Conservation (phyloP, 495 filamentous ascomycete genomes). For the Emericellopsis terricola region DNA sequence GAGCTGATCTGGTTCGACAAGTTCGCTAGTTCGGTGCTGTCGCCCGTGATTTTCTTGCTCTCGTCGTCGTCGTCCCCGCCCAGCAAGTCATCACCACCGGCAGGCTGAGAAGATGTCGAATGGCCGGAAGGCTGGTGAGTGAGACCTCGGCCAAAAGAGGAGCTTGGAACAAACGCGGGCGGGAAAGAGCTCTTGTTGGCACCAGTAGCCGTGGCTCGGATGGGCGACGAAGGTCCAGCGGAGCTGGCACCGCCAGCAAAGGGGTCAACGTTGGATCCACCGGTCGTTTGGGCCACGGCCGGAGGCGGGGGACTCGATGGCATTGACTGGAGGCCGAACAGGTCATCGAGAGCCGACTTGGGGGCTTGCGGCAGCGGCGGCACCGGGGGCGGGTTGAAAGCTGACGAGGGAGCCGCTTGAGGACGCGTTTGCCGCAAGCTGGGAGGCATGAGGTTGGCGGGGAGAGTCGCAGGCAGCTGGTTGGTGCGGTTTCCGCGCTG, state of each 20-base stretch:
- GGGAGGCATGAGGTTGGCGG: conserved; percentile 70
- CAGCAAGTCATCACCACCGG: conserved; percentile 73
- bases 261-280: conserved; percentile 45
- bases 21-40: conserved; percentile 90
- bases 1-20: conserved; percentile 87
- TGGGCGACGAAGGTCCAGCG: too few relatives aligned
- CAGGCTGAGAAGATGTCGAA: conserved; percentile 30
- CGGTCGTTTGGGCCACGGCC: conserved; percentile 43
- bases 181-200: too few relatives aligned
- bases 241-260: conserved; percentile 28
- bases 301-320: conserved; percentile 26
- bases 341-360: conserved; percentile 72
- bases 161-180: conserved; percentile 85
- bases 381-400: conserved; percentile 21
- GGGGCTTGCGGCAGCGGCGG: conserved; percentile 36
- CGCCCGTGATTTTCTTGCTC: conserved; percentile 67
- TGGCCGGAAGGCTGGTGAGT: conserved; percentile 62
- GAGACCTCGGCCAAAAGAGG: conserved; percentile 72
- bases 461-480: conserved; percentile 52
- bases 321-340: conserved; percentile 73
- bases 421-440: conserved; percentile 56
- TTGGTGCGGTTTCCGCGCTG: conserved; percentile 50
- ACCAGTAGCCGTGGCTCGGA: too few relatives aligned
- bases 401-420: conserved; percentile 27
- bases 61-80: conserved; percentile 86